Conservation (phyloP, 768 basidiomycete genomes). For the Lyophyllum atratum region DNA sequence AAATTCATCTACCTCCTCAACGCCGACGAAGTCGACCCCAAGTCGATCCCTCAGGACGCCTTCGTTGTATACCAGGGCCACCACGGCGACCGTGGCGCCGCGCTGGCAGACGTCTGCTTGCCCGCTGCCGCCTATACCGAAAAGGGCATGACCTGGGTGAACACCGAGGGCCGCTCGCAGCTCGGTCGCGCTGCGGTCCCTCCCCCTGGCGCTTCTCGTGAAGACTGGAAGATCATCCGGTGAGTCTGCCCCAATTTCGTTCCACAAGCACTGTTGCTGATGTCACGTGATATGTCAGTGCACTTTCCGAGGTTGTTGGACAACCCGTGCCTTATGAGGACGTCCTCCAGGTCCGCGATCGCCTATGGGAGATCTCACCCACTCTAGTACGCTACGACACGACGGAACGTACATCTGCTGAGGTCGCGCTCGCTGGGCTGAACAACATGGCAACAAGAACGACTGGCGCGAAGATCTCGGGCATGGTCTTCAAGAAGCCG, state of each 20-base stretch:
- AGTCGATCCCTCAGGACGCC: constrained; percentile 84
- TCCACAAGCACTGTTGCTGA: too few species aligned
- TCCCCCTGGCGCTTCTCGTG: constrained; percentile 92
- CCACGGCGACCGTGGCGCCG: constrained; percentile 96
- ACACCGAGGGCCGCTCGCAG: constrained; percentile 94
- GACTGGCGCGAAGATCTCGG: constrained; percentile 55
- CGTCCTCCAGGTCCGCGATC: constrained; percentile 77
- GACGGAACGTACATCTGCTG: constrained; percentile 73
- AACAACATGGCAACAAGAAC: constrained; percentile 55
- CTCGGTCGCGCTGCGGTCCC: constrained; percentile 89
- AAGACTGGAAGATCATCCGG: constrained; percentile 98
- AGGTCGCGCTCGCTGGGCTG: constrained; percentile 72
- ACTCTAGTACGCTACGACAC: constrained; percentile 84
- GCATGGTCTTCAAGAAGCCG: constrained; percentile 70
- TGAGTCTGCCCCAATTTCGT: constrained; percentile 39
- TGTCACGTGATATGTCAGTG: constrained; percentile 47
- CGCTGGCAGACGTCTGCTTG: constrained; percentile 94
- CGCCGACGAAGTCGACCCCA: constrained; percentile 91
- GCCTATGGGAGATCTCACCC: constrained; percentile 97
- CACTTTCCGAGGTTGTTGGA: constrained; percentile 87
- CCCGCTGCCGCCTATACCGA: constrained; percentile 96
- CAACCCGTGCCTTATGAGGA: constrained; percentile 87
- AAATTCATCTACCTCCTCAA: constrained; percentile 98
- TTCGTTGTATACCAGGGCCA: constrained; percentile 99
- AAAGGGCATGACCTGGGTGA: constrained; percentile 87